phyloP scores from a whole-genome alignment of 2,329 filamentous ascomycete genomes.

The Talaromyces verruculosus region DNA sequence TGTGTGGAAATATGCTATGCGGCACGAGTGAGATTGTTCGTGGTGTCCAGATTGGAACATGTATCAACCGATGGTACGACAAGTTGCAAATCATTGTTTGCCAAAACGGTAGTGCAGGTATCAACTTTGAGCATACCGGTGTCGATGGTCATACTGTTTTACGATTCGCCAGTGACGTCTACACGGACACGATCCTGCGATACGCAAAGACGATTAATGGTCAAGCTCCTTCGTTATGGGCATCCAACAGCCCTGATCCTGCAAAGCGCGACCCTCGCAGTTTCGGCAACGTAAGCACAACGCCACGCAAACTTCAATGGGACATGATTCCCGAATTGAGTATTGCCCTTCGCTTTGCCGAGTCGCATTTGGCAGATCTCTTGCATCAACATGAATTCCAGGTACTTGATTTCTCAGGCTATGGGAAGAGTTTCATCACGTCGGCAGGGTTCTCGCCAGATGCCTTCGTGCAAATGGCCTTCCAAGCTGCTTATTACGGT shows the following conservation, averaged over 20 bases:
- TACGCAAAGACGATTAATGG: constrained; percentile 96
- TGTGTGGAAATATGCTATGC: constrained; percentile 99
- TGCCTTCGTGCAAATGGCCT: constrained; percentile 98
- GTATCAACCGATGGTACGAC: constrained; percentile 98
- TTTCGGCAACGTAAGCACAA: constrained; percentile 90
- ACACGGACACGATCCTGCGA: constrained; percentile 94
- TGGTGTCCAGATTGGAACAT: constrained; percentile 94
- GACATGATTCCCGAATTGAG: constrained; percentile 91
- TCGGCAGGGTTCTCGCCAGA: constrained; percentile 96
- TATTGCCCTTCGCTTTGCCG: constrained; percentile 89
- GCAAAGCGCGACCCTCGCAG: constrained; percentile 86
- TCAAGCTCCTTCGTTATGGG: constrained; percentile 86
- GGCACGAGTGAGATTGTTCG: constrained; percentile 88
- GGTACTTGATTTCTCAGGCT: constrained; percentile 82
- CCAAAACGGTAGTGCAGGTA: constrained; percentile 96
- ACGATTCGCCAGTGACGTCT: constrained; percentile 92
- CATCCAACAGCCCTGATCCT: constrained; percentile 84
- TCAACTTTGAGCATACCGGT: constrained; percentile 98
- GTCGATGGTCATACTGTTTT: constrained; percentile 97
- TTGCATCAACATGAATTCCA: constrained; percentile 97
- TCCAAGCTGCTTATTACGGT: constrained; percentile 96
- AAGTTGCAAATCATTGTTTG: constrained; percentile 99
- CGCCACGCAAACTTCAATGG: constrained; percentile 95
- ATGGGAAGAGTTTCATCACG: constrained; percentile 97
- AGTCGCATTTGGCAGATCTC: constrained; percentile 88